Evolutionary conservation across 2,329 filamentous ascomycete genomes (phyloP), one percentile per base, ranked within the genome.

Genomic region (Fusarium compactum): DNA sequence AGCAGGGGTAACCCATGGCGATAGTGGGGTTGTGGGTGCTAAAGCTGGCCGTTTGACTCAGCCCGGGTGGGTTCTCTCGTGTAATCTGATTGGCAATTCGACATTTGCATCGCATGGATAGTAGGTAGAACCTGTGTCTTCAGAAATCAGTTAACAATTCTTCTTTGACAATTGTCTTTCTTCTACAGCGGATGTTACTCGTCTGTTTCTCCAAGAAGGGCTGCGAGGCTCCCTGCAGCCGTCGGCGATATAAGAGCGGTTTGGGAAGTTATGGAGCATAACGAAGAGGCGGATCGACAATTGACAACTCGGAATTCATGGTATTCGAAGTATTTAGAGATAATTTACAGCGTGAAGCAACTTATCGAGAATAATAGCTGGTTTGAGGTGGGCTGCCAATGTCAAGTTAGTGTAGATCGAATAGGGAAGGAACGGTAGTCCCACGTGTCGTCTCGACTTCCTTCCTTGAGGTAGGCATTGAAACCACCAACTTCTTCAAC

Each of bases 31-130:
- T 16, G 32, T 44, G 32, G 38, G 20, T 44, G 27, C 54, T 57
- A 22, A 30, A 24, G 22, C 38, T 62, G 48, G 51, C 72, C 70
- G 70, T 58, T 58, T 74, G 72, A 74, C 70, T 74, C 72, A 74
- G 62, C 54, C 67, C 58, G 67, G 27, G 27, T 34, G 34, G 24
- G 24, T 27, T 27, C 12, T 14, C 25, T 8, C 20, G 34, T 51
- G 30, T 38, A 51, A 51, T 38, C 22, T 24, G 32, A 34, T 34
- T 47, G 44, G 25, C 12, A 24, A 32, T 18, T 34, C 11, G 24
- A n/a, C 9, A 20, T 41, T 52, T 27, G 20, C 14, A n/a, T 51
- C 14, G 25, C 5, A n/a, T 29, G 9, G 24, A 52, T 27, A 15
- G 34, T 27, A 16, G 25, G 34, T 27, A 16, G 25, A 20, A n/a